A percentile compares a stretch with the other conserved stretches of the same genome.
Evolutionary conservation across 768 basidiomycete species (phyloP).

Genomic region (Lepiota venenata): DNA sequence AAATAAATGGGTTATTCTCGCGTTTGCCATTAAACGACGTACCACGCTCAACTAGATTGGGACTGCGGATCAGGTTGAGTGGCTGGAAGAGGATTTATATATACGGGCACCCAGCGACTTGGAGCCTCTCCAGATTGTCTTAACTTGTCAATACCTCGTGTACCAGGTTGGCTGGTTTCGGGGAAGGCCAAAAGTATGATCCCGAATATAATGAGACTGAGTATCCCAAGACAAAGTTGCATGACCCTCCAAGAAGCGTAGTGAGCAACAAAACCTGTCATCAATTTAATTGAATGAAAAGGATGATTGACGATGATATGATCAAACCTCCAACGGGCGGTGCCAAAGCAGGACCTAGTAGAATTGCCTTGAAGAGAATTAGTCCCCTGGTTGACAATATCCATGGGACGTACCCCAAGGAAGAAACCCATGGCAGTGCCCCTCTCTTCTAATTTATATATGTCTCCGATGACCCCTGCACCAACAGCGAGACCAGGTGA

Average conservation of each 20-base stretch:
- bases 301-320: not conserved
- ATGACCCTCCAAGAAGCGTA: constrained; percentile 67
- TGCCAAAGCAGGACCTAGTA: no score
- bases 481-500: constrained; percentile 54
- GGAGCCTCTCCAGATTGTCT: constrained; percentile 15
- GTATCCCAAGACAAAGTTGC: constrained; percentile 42
- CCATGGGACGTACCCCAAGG: constrained; percentile 37
- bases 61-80: constrained; percentile 51
- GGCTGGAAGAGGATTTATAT: constrained; percentile 60
- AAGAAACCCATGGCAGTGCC: constrained; percentile 59
- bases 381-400: no score
- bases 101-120: constrained; percentile 29
- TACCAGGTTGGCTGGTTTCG: constrained; percentile 63
- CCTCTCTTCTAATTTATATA: constrained; percentile 62
- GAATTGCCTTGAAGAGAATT: no score
- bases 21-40: constrained; percentile 18
- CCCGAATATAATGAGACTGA: constrained; percentile 35
- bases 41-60: constrained; percentile 56
- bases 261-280: constrained; percentile 50
- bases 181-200: constrained; percentile 48
- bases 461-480: constrained; percentile 61
- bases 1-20: not conserved
- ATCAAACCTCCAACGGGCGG: constrained; percentile 38
- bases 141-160: constrained; percentile 49
- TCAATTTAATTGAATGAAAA: not conserved